Evolutionary conservation across 805 yeast genomes (phyloP), one percentile per base, ranked within the genome.

Genomic region (Isabelozyma gotoi): DNA sequence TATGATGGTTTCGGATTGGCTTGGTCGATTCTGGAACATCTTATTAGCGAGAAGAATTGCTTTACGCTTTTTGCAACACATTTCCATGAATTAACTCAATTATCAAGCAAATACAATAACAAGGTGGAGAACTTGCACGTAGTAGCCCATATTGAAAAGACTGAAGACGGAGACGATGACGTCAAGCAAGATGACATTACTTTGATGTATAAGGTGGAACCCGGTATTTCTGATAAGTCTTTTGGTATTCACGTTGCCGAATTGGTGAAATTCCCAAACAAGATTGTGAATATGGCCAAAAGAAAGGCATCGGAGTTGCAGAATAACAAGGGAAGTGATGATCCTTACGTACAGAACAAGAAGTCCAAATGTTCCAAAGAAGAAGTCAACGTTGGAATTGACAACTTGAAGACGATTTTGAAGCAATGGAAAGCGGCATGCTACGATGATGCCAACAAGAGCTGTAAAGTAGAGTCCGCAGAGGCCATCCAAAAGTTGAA

Each of bases 191-290:
- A 71, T 42, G 96, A 89, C 51, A 88, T 94, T 51, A 90, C 98
- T 0, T 73, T 94, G 44, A 71, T 94, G 52, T 94, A 94, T 67
- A 87, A 85, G 57, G 98, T 94, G n/a, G 97, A 89, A 52, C 87
- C 88, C 1, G 99, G 99, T n/a, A 81, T 91, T 40, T 84, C 96
- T 2, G 96, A 89, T 63, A 94, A 91, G 63, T 90, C 97, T 0
- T 94, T 94, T 68, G 99, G 99, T 65, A 91, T 94, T 38, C 96
- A 94, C 61, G 99, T 94, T 37, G 98, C 98, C 0, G 97, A 94
- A 65, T 82, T 92, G 21, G 98, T 92, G 15, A 85, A 88, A 52
- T 94, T 94, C 64, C 99, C 98, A 2, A 69, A 73, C 18, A 94
- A 94, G 63, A 94, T 94, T 39, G 82, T 94, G 38, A 77, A 80